Evolutionary conservation across 1,139 yeast genomes (phyloP).

Genomic region (Scheffersomyces lignicola): DNA sequence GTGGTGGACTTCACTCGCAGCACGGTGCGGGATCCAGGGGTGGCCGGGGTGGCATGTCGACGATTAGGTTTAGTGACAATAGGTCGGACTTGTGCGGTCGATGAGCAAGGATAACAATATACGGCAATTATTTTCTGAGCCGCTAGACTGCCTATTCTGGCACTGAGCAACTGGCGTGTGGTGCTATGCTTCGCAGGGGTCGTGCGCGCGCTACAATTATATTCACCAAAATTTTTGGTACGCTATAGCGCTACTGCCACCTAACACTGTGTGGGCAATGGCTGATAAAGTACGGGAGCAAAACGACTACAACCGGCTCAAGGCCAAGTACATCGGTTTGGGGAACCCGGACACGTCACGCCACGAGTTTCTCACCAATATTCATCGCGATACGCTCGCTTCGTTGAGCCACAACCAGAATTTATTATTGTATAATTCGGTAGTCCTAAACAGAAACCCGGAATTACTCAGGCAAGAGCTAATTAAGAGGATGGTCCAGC

Average conservation of each 20-base stretch:
- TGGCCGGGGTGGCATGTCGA: too few relatives aligned
- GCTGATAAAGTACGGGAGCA: constrained; percentile 71
- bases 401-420: constrained; percentile 71
- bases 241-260: neutral
- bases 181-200: too few relatives aligned
- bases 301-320: constrained; percentile 60
- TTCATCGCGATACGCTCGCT: constrained; percentile 74
- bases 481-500: constrained; percentile 61
- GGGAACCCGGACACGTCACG: constrained; percentile 70
- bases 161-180: too few relatives aligned
- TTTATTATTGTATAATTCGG: constrained; percentile 62
- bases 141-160: too few relatives aligned
- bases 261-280: constrained; percentile 25
- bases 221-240: too few relatives aligned
- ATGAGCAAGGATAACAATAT: too few relatives aligned
- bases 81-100: too few relatives aligned
- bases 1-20: too few relatives aligned
- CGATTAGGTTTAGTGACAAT: too few relatives aligned
- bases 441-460: constrained; percentile 59
- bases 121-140: too few relatives aligned
- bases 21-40: too few relatives aligned
- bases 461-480: constrained; percentile 48
- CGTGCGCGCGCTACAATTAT: too few relatives aligned
- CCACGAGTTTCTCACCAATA: constrained; percentile 46
- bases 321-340: constrained; percentile 65